Conservation (phyloP, 2,329 filamentous ascomycete genomes). For the Monosporascus cannonballus region DNA sequence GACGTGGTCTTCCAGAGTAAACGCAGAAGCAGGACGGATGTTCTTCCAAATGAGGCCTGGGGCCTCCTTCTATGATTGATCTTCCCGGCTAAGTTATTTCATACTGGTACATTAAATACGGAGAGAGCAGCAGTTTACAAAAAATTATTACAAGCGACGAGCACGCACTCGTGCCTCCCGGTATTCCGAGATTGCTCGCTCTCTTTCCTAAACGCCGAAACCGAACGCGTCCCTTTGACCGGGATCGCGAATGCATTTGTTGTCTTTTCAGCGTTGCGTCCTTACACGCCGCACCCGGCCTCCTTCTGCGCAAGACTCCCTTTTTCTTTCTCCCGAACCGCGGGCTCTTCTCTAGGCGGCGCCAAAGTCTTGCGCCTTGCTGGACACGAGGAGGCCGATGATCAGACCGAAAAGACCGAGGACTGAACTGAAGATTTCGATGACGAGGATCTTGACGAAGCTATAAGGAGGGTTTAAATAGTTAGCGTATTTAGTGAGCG, state of each 20-base stretch:
- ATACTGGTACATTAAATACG: neutral
- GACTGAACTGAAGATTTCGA: slow-evolving; percentile 98
- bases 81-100: neutral
- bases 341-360: slow-evolving; percentile 7
- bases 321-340: neutral
- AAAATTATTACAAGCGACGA: neutral
- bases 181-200: neutral
- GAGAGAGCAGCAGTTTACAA: neutral
- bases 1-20: no score
- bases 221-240: neutral
- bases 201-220: neutral
- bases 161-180: neutral
- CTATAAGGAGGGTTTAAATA: slow-evolving; percentile 36
- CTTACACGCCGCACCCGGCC: neutral
- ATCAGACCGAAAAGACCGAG: slow-evolving; percentile 95
- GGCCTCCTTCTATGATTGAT: neutral
- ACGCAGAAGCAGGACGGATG: no score
- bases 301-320: neutral
- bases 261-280: neutral
- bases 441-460: slow-evolving; percentile 97
- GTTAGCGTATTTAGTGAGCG: slow-evolving; percentile 14
- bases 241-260: neutral
- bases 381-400: slow-evolving; percentile 80
- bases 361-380: slow-evolving; percentile 74
- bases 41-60: no score